These are phyloP conservation scores for Dalbergia cultrata DNA, from an alignment of 306 rosid genomes.

Conservation along the genomic window DNA sequence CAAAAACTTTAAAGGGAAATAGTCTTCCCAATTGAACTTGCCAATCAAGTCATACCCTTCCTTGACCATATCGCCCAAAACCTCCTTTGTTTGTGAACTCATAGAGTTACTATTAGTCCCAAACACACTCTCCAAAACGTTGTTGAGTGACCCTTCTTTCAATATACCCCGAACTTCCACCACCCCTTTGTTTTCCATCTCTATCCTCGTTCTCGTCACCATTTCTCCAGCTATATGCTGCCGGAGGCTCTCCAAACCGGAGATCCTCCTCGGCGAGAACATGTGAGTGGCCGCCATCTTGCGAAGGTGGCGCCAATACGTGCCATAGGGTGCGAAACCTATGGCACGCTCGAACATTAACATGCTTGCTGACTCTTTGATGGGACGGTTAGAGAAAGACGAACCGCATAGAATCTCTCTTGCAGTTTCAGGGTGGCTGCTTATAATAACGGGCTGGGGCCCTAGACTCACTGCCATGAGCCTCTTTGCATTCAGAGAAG, in stretches of 20 bases:
- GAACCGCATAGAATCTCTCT: conserved; percentile 65
- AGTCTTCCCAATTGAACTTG: conserved; percentile 68
- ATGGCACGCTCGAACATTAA: conserved; percentile 84
- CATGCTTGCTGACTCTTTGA: conserved; percentile 66
- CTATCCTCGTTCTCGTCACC: conserved; percentile 42
- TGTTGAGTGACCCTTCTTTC: conserved; percentile 64
- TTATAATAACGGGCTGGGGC: conserved; percentile 60
- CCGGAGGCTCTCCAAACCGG: conserved; percentile 55
- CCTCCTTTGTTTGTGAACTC: conserved; percentile 32
- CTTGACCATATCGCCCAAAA: conserved; percentile 54
- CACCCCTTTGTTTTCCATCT: conserved; percentile 53
- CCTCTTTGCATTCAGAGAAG: conserved; percentile 51
- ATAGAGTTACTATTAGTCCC: conserved; percentile 47
- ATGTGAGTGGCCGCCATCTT: conserved; percentile 60
- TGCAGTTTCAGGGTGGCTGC: conserved; percentile 84
- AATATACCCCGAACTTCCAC: conserved; percentile 60
- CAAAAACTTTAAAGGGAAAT: conserved; percentile 63
- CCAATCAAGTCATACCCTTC: conserved; percentile 76
- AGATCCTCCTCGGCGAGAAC: conserved; percentile 69
- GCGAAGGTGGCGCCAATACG: conserved; percentile 73
- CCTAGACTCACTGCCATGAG: conserved; percentile 77
- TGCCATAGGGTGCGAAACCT: conserved; percentile 73
- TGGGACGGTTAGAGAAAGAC: conserved; percentile 71
- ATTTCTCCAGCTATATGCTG: conserved; percentile 55
- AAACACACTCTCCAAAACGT: conserved; percentile 73